These are phyloP conservation scores for Ulmus americana DNA, from an alignment of 331 rosid species.

Conservation along the genomic window DNA sequence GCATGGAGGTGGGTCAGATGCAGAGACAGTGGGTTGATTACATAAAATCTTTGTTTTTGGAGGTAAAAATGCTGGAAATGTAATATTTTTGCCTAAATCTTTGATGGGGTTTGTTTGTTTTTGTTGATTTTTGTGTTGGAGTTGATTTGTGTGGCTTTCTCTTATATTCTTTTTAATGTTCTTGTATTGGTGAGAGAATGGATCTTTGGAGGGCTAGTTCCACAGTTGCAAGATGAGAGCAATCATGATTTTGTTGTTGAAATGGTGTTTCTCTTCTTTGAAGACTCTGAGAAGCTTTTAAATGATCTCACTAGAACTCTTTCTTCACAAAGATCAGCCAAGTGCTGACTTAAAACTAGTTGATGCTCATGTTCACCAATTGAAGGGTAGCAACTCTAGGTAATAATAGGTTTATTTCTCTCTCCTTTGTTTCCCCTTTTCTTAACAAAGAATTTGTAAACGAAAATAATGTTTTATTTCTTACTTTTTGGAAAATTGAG, in stretches of 20 bases:
- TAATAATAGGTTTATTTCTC: constrained; percentile 21
- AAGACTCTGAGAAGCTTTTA: constrained; percentile 92
- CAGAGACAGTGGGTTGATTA: constrained; percentile 78
- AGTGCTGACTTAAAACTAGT: constrained; percentile 72
- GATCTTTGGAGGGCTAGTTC: constrained; percentile 69
- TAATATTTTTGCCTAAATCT: constrained; percentile 9
- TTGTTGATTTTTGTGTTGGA: constrained; percentile 2
- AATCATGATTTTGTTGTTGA: constrained; percentile 91
- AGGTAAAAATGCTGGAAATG: constrained; percentile 43
- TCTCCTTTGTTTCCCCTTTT: not conserved
- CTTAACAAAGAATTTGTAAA: not conserved
- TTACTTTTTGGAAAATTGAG: not conserved
- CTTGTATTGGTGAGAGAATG: constrained; percentile 40
- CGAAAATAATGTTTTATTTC: not conserved
- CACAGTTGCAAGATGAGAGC: constrained; percentile 94
- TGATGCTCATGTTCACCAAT: constrained; percentile 93
- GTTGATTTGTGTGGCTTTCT: not conserved
- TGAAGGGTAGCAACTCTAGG: constrained; percentile 99
- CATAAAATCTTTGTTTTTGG: constrained; percentile 58
- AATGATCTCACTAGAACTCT: constrained; percentile 63
- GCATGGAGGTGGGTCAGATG: constrained; percentile 91
- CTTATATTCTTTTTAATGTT: not conserved
- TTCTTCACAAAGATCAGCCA: constrained; percentile 52
- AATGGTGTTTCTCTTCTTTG: constrained; percentile 88
- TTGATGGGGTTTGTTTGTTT: constrained; percentile 7